Base-by-base conservation (phyloP, 2,329 filamentous ascomycete genomes). In the Thermomyces lanuginosus region DNA sequence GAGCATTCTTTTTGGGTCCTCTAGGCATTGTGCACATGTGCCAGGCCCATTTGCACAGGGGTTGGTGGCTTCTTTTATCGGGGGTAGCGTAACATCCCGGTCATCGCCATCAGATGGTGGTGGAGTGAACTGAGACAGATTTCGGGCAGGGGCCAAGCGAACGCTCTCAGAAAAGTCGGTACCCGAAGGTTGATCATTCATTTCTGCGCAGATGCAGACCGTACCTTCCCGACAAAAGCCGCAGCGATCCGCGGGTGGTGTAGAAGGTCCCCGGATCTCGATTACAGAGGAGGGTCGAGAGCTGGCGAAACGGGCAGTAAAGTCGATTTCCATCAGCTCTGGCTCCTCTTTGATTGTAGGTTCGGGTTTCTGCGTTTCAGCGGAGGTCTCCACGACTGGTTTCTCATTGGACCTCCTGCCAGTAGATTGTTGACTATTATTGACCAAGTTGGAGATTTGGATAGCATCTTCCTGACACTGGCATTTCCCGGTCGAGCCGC, bases 191-290 rank as follows among this genome's bases (percentile, higher is more conserved):
- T 33, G 44, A 5, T 56, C 56, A 3, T 57, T 55, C 53, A 64
- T 60, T 37, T 84, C 79, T 13, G 78, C 79, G 49, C 80, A 89
- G 37, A 83, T 72, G 44, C 80, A 89, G 40, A 80, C 80, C 1
- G 76, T 83, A 4, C 77, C 78, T 33, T 84, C 77, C 35, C 75
- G 70, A 52, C 80, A 89, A 55, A 89, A 89, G 5, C 80, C 80
- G 47, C 80, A 89, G 11, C 69, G 66, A 40, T 86, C 79, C 11
- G 48, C 45, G 23, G 36, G 53, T 39, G 43, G 53, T 35, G 46
- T 50, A 6, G 29, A 32, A 2, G 29, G 15, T 4, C 18, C 8
- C n/a, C 27, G 21, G 6, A 8, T 20, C 11, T 32, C 29, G 13
- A 10, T 9, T 20, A 19, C 9, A 2, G 11, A 14, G 3, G 21